Conservation (phyloP, 495 filamentous ascomycete species). For the Lasiosphaeria miniovina region DNA sequence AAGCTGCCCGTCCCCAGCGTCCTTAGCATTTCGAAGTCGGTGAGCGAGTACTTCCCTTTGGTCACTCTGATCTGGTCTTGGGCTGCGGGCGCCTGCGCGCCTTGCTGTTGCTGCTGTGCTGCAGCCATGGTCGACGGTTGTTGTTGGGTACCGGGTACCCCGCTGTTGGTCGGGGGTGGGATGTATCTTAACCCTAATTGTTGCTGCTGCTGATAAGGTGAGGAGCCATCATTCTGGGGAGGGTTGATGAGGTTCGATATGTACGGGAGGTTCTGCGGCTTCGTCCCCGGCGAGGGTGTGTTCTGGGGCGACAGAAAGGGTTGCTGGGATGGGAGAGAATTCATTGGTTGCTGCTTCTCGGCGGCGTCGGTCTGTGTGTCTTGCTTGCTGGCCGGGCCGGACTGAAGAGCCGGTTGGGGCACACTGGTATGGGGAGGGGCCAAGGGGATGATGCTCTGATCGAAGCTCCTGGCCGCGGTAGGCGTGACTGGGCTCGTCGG, state of each 20-base stretch:
- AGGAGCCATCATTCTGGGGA: slow-evolving; percentile 50
- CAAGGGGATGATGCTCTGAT: slow-evolving; percentile 27
- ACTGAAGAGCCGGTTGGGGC: slow-evolving; percentile 21
- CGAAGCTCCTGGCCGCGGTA: slow-evolving; percentile 45
- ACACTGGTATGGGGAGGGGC: slow-evolving; percentile 25
- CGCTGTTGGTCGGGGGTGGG: slow-evolving; percentile 28
- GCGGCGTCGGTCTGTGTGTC: slow-evolving; percentile 30
- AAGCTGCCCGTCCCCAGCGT: slow-evolving; percentile 97
- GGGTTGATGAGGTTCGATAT: slow-evolving; percentile 72
- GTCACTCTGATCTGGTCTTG: slow-evolving; percentile 59
- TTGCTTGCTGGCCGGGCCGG: slow-evolving; percentile 21
- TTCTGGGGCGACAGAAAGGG: slow-evolving; percentile 21
- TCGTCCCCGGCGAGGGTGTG: slow-evolving; percentile 37
- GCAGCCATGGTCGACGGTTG: slow-evolving; percentile 24
- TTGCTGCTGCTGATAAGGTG: slow-evolving; percentile 26
- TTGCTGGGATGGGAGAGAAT: slow-evolving; percentile 37
- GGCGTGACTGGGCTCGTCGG: slow-evolving; percentile 60
- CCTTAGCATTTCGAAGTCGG: slow-evolving; percentile 81
- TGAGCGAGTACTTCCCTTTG: slow-evolving; percentile 95
- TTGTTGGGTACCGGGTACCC: slow-evolving; percentile 8
- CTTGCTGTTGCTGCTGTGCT: slow-evolving; percentile 18
- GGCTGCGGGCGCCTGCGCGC: slow-evolving; percentile 15
- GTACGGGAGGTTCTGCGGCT: slow-evolving; percentile 58
- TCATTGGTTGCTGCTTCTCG: slow-evolving; percentile 37
- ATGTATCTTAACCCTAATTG: slow-evolving; percentile 14